Evolutionary conservation across 1,139 yeast species (phyloP).

Genomic region (Tardiomyces digboiensis): DNA sequence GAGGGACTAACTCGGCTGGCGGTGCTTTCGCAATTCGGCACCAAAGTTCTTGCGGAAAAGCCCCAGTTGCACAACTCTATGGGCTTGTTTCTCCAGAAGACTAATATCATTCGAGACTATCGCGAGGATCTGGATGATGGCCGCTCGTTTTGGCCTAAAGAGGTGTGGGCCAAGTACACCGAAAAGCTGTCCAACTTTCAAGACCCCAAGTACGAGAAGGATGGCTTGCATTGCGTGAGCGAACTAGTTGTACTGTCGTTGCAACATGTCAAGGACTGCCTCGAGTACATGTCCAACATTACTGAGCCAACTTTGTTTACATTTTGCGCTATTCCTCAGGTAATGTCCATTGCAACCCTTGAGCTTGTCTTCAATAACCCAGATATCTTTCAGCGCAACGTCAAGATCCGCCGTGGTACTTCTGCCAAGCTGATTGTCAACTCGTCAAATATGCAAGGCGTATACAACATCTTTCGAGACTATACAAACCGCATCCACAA

Average conservation of each 20-base stretch:
- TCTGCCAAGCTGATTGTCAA: constrained; percentile 69
- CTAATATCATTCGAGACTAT: constrained; percentile 93
- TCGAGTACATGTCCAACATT: constrained; percentile 66
- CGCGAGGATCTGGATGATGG: constrained; percentile 90
- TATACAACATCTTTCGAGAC: constrained; percentile 61
- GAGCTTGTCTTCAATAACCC: constrained; percentile 81
- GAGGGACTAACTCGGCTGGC: constrained; percentile 85
- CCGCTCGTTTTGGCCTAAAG: constrained; percentile 94
- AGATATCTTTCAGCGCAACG: constrained; percentile 54
- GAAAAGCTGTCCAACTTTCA: constrained; percentile 32
- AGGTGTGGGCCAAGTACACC: constrained; percentile 81
- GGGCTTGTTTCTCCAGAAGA: constrained; percentile 94
- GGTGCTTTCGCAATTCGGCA: constrained; percentile 31
- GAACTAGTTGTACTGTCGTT: constrained; percentile 78
- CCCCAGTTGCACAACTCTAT: constrained; percentile 64
- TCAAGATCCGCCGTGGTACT: constrained; percentile 90
- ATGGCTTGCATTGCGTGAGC: constrained; percentile 67
- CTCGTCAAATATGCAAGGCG: constrained; percentile 68
- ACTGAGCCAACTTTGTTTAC: constrained; percentile 78
- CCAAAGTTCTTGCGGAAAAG: constrained; percentile 39
- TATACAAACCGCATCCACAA: constrained; percentile 73
- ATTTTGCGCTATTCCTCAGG: constrained; percentile 97
- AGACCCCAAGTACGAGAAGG: constrained; percentile 43
- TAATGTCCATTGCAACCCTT: constrained; percentile 95
- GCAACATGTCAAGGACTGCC: constrained; percentile 66